Conservation (phyloP, 495 filamentous ascomycete species). For the Cercophora newfieldiana region DNA sequence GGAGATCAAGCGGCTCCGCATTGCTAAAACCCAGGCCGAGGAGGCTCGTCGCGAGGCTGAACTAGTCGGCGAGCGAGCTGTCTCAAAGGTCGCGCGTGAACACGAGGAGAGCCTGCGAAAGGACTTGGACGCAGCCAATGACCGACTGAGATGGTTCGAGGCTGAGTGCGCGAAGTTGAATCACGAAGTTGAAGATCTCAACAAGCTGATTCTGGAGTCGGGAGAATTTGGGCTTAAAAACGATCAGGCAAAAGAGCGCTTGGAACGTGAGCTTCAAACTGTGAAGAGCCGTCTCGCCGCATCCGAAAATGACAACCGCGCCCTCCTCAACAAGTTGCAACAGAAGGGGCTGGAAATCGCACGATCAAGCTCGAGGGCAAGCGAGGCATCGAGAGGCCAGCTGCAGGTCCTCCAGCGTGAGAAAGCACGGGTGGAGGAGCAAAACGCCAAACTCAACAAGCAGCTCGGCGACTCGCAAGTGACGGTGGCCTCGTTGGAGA, state of each 20-base stretch:
- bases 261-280: slow-evolving; percentile 90
- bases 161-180: slow-evolving; percentile 72
- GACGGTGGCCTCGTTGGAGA: slow-evolving; percentile 81
- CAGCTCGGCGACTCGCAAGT: slow-evolving; percentile 88
- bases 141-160: slow-evolving; percentile 71
- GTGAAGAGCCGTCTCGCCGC: slow-evolving; percentile 87
- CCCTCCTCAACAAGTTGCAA: slow-evolving; percentile 91
- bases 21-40: slow-evolving; percentile 80
- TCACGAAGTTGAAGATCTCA: slow-evolving; percentile 75
- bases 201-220: slow-evolving; percentile 80
- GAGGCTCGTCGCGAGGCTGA: slow-evolving; percentile 83
- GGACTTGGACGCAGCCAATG: slow-evolving; percentile 73
- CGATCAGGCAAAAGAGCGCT: slow-evolving; percentile 89
- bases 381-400: slow-evolving; percentile 79
- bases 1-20: slow-evolving; percentile 78
- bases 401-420: slow-evolving; percentile 76
- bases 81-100: slow-evolving; percentile 76
- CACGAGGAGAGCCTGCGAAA: slow-evolving; percentile 73
- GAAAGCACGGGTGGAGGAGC: slow-evolving; percentile 80
- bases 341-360: slow-evolving; percentile 98
- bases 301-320: slow-evolving; percentile 96
- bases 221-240: slow-evolving; percentile 82
- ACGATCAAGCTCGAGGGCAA: slow-evolving; percentile 80
- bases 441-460: slow-evolving; percentile 75
- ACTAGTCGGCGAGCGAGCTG: slow-evolving; percentile 73